These are phyloP conservation scores for Nannochloropsis granulata DNA, from an alignment of 108 stramenopile species.

Conservation along the genomic window DNA sequence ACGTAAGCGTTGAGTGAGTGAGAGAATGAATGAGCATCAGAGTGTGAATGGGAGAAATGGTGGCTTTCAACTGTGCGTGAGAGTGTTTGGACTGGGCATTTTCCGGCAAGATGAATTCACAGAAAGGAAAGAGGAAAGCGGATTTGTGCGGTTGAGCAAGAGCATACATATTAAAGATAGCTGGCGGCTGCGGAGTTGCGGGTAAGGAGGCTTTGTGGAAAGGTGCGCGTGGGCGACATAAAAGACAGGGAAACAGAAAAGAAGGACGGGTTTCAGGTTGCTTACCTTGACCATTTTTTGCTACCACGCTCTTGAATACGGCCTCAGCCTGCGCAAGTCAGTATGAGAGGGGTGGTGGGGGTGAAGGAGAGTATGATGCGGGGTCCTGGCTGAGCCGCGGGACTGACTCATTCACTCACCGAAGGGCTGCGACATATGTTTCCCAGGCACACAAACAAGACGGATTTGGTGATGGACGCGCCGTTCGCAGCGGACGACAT, in stretches of 20 bases:
- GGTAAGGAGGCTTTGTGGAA: neutral
- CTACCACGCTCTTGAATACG: conserved; percentile 17
- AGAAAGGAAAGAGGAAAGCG: too few species aligned
- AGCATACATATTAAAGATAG: too few species aligned
- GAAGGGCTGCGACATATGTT: conserved; percentile 11
- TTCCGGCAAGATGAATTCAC: too few species aligned
- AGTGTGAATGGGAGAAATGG: neutral
- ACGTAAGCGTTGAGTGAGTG: neutral
- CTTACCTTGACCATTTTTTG: neutral
- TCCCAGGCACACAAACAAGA: conserved; percentile 22
- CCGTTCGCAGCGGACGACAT: neutral
- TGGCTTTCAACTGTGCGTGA: too few species aligned
- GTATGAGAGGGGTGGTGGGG: neutral
- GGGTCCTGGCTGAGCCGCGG: too few species aligned
- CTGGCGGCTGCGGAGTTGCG: neutral
- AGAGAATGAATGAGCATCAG: neutral
- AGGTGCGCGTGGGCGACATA: neutral
- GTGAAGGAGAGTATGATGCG: too few species aligned
- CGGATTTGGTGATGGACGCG: neutral
- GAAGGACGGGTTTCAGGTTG: neutral
- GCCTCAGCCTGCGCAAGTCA: conserved; percentile 4
- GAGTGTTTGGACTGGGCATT: too few species aligned
- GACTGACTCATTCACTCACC: neutral
- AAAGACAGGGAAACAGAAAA: neutral
- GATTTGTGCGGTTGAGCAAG: too few species aligned